A percentile compares a stretch with the other conserved stretches of the same genome.
Conservation (phyloP, 2,329 filamentous ascomycete genomes). For the Mycosphaerella sp. region DNA sequence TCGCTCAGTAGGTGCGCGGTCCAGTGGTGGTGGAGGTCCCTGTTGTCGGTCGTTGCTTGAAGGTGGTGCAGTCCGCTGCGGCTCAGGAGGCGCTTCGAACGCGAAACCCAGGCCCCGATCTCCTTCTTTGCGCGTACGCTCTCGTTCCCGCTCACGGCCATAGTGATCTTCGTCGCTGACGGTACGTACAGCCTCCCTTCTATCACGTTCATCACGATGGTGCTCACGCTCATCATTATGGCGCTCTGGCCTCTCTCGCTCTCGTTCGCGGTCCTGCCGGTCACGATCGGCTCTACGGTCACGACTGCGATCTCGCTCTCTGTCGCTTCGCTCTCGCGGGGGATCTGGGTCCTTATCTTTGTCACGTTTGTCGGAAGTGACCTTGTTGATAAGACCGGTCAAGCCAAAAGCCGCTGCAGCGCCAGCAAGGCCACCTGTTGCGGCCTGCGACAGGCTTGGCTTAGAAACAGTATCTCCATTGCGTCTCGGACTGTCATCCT, state of each 20-base stretch:
- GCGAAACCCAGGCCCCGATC: slow-evolving; percentile 32
- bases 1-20: slow-evolving; percentile 2
- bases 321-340: slow-evolving; percentile 18
- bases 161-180: slow-evolving; percentile 24
- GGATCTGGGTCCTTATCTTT: slow-evolving; percentile 23
- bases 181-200: slow-evolving; percentile 9
- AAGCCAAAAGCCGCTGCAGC: slow-evolving; percentile 30
- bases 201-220: slow-evolving; percentile 19
- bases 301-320: slow-evolving; percentile 21
- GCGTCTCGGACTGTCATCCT: slow-evolving; percentile 22
- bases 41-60: slow-evolving; percentile 15
- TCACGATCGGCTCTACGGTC: slow-evolving; percentile 20
- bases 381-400: slow-evolving; percentile 25
- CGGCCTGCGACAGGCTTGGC: slow-evolving; percentile 27
- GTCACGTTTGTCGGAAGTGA: slow-evolving; percentile 20
- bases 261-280: slow-evolving; percentile 16
- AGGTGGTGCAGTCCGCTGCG: slow-evolving; percentile 19
- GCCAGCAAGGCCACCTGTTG: slow-evolving; percentile 29
- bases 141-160: slow-evolving; percentile 26
- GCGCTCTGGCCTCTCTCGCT: slow-evolving; percentile 20
- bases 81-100: slow-evolving; percentile 28
- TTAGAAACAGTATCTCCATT: slow-evolving; percentile 18
- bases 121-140: slow-evolving; percentile 21
- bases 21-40: slow-evolving; percentile 2
- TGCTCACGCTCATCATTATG: slow-evolving; percentile 17